phyloP scores from a whole-genome alignment of 306 rosid genomes.

The Corylus heterophylla region DNA sequence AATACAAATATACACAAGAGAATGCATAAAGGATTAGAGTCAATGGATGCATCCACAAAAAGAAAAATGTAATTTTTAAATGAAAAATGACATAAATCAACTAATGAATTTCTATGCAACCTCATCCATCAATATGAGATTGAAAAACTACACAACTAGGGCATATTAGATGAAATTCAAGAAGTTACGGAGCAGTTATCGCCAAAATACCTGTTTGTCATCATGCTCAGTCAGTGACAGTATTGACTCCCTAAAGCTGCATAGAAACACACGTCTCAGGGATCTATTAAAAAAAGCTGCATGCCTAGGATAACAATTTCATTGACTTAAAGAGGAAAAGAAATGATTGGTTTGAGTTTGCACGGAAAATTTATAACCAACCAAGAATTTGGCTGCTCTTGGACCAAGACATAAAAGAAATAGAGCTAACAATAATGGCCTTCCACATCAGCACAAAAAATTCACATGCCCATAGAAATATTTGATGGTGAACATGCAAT shows the following conservation, averaged over 20 bases:
- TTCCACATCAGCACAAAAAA: no score
- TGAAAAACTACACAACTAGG: neutral
- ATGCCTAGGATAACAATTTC: constrained; percentile 19
- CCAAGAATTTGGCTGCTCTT: neutral
- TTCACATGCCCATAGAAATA: neutral
- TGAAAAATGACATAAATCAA: constrained; percentile 9
- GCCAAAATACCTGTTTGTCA: constrained; percentile 80
- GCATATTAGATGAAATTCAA: neutral
- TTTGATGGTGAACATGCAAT: constrained; percentile 2
- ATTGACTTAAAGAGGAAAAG: constrained; percentile 6
- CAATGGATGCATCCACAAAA: neutral
- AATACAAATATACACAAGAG: constrained; percentile 15
- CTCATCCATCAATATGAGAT: neutral
- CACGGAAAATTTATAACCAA: constrained; percentile 9
- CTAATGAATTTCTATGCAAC: neutral
- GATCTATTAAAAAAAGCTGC: constrained; percentile 18
- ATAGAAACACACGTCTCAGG: constrained; percentile 39
- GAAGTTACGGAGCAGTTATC: neutral
- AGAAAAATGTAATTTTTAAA: neutral
- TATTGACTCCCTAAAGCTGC: constrained; percentile 90
- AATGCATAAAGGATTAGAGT: neutral
- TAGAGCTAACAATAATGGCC: neutral
- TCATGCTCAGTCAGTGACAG: constrained; percentile 92
- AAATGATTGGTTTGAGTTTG: constrained; percentile 8
- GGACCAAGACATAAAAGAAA: constrained; percentile 7